Evolutionary conservation across 1,139 yeast species (phyloP), one percentile per base, ranked within the genome.

Genomic region (Pichia terricola): DNA sequence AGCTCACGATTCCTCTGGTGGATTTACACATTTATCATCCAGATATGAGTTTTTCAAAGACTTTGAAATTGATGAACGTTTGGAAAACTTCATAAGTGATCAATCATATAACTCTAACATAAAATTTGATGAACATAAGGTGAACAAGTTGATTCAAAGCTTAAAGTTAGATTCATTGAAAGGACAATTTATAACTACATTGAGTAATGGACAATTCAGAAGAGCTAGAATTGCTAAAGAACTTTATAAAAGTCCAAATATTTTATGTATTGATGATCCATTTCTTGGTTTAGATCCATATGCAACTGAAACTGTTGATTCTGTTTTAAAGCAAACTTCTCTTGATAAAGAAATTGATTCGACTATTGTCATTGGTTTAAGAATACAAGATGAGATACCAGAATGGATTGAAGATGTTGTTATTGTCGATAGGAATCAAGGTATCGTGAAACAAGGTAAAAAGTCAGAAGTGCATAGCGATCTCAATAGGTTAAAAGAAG

Each of bases 121-220:
- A 11, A 25, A 34, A 10, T 46, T 39, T 9, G 48, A 57, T 36
- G 34, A 45, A 4, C 47, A 32, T 3, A 47, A 43, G 34, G 47
- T 57, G 11, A 37, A 45, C 16, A 59, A 60, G 33, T 41, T 58
- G 32, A 37, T 65, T 30, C 65, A 65, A 39, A 54, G 55, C 32
- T 72, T 91, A 50, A 69, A 74, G 42, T 67, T 91, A 49, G 61
- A 59, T 6, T 80, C 75, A 2, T 64, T 87, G 45, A 69, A 75
- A 44, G 67, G 76, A 45, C 73, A 86, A 49, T 89, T 95, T 88
- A 77, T 86, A 39, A 86, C 86, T 60, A 85, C 94, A 0, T 68
- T 91, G 41, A 84, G 95, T 61, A 91, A 91, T 60, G 98, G 98
- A 0, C 98, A 91, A 62, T 79, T 85, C 61, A 72, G 98, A 53